phyloP scores from a whole-genome alignment of 306 rosid genomes.

The Quercus engelmannii region DNA sequence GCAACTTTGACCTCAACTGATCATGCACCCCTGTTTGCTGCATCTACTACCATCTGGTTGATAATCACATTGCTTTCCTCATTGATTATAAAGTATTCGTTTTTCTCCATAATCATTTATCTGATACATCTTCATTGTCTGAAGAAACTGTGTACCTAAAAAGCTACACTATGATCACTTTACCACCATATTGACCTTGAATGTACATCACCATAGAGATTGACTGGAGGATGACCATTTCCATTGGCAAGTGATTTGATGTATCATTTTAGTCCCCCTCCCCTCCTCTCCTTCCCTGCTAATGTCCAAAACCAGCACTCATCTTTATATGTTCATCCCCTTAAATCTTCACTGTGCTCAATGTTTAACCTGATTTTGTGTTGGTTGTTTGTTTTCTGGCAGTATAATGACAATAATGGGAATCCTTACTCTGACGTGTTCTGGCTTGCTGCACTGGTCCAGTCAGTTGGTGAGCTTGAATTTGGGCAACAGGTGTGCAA shows the following conservation, averaged over 20 bases:
- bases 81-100: too few species aligned
- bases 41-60: background rate
- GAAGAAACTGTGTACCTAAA: background rate
- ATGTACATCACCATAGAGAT: background rate
- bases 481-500: conserved; percentile 87
- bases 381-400: conserved; percentile 27
- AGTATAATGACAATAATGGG: conserved; percentile 96
- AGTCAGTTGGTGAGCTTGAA: conserved; percentile 91
- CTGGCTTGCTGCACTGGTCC: conserved; percentile 94
- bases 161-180: background rate
- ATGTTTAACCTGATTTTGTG: background rate
- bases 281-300: background rate
- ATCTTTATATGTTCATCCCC: background rate
- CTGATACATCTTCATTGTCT: background rate
- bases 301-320: background rate
- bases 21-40: background rate
- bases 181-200: background rate
- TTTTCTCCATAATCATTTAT: too few species aligned
- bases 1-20: background rate
- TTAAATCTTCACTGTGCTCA: background rate
- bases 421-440: conserved; percentile 91
- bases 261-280: background rate
- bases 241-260: background rate
- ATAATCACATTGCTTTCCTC: too few species aligned
- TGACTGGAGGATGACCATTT: background rate